Evolutionary conservation across 2,329 filamentous ascomycete species (phyloP), one percentile per base, ranked within the genome.

Genomic region (Neoascochyta sp.): DNA sequence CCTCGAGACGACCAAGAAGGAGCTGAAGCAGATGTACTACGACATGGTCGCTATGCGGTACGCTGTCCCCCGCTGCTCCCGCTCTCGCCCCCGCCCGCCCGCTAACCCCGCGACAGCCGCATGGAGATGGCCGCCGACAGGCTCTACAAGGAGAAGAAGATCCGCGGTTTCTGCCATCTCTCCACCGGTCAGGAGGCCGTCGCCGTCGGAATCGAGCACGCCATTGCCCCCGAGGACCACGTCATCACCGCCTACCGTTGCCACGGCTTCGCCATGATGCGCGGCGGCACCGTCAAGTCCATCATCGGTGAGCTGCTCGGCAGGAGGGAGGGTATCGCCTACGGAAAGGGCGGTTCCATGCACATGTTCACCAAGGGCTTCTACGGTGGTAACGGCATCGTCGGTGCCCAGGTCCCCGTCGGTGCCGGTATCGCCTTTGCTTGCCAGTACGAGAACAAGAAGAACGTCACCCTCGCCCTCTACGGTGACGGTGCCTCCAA

Each of bases 131-230:
- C 90, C 50, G 88, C 92, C 72, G 92, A 98, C 66, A 81, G 90
- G 65, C 76, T 98, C 61, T 98, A 98, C 86, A 98, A 98, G 77
- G 92, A 96, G 76, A 98, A 98, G 83, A 96, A 98, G 79, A 96
- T 98, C 58, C 86, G 92, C 58, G 92, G 92, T 73, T 98, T 98
- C 84, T 98, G 92, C 74, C 92, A 98, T 73, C 72, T 98, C 69
- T 96, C 92, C 37, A 94, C 85, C 38, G 92, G 92, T 44, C 92
- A 98, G 72, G 92, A 98, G 77, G 92, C 92, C 47, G 92, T 98
- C 49, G 88, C 92, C 37, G 82, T 89, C 54, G 92, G 92, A 64
- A 96, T 98, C 60, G 92, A 98, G 73, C 86, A 95, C 66, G 89
- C 89, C 49, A 85, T 98, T 63, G 86, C 80, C 57, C 88, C 86